These are phyloP conservation scores for Pisolithus albus DNA, from an alignment of 768 basidiomycete species.

Conservation along the genomic window DNA sequence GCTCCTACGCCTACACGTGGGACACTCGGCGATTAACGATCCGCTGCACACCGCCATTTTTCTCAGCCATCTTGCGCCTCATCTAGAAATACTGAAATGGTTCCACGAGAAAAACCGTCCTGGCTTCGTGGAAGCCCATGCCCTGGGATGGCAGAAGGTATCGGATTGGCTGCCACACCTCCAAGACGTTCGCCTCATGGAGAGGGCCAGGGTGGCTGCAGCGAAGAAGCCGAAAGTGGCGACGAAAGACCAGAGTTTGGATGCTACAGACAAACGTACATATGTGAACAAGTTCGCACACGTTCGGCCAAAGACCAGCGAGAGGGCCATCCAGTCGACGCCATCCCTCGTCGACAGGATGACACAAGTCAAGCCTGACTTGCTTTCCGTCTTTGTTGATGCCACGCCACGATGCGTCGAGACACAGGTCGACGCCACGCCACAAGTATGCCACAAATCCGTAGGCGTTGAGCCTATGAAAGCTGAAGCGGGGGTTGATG, in stretches of 20 bases:
- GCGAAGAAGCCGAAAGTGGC: conserved; percentile 12
- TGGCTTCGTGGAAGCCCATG: conserved; percentile 61
- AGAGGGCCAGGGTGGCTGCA: conserved; percentile 41
- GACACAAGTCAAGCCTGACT: conserved; percentile 35
- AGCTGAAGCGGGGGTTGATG: conserved; percentile 30
- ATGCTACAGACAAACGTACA: conserved; percentile 41
- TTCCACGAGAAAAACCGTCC: conserved; percentile 75
- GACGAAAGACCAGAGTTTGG: conserved; percentile 39
- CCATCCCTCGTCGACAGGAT: conserved; percentile 32
- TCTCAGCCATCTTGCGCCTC: conserved; percentile 72
- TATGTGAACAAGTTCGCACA: conserved; percentile 36
- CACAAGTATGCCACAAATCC: conserved; percentile 26
- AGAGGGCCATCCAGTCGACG: conserved; percentile 32
- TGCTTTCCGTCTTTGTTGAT: conserved; percentile 40
- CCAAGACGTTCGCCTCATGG: conserved; percentile 56
- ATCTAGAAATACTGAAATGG: conserved; percentile 63
- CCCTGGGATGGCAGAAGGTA: conserved; percentile 62
- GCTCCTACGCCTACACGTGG: conserved; percentile 64
- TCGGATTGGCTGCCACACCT: conserved; percentile 66
- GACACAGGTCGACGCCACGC: conserved; percentile 40
- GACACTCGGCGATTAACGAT: conserved; percentile 67
- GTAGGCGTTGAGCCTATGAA: conserved; percentile 22
- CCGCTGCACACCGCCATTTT: conserved; percentile 65
- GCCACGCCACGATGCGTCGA: conserved; percentile 44
- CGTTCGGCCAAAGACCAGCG: conserved; percentile 31